These are phyloP conservation scores for Gracilaria vermiculophylla DNA, from an alignment of 23 red algal species.

Conservation along the genomic window DNA sequence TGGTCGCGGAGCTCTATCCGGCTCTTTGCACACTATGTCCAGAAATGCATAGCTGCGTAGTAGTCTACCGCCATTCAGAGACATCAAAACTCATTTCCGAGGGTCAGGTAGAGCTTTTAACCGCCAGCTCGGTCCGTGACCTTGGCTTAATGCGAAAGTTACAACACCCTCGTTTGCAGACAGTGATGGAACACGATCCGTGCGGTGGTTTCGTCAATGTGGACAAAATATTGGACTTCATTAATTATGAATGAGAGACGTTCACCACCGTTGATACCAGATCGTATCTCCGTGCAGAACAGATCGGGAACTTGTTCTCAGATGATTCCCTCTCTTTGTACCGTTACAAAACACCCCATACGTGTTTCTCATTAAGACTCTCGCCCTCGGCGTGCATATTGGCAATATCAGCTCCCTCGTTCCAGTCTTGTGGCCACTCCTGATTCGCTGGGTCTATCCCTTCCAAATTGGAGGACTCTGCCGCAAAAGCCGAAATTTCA, in stretches of 20 bases:
- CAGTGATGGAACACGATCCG: background rate
- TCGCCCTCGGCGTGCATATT: background rate
- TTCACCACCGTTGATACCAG: background rate
- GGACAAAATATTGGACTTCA: background rate
- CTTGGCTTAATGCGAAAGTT: background rate
- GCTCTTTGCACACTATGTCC: background rate
- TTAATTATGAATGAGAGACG: background rate
- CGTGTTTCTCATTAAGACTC: background rate
- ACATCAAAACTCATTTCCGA: background rate
- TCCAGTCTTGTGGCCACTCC: background rate
- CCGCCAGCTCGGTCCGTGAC: background rate
- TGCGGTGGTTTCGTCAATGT: background rate
- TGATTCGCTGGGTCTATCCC: no score
- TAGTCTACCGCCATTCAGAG: background rate
- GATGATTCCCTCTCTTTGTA: background rate
- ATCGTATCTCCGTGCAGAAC: constrained; percentile 1
- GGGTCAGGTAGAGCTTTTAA: background rate
- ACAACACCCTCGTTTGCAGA: background rate
- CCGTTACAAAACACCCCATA: background rate
- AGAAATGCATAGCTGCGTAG: background rate
- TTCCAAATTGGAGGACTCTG: background rate
- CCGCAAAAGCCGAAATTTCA: background rate
- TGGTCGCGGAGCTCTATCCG: background rate
- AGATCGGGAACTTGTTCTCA: background rate
- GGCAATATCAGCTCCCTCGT: background rate